phyloP scores from a whole-genome alignment of 306 rosid species.

The Cucumis sativus region Cucumber_9930_V3 NC_026660.2:24526501-24527000 shows the following conservation, averaged over 20 bases:
- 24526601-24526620: neutral
- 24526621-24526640: neutral
- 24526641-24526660: neutral
- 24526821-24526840: no score
- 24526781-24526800: constrained; percentile 36
- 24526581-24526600: no score
- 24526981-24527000: constrained; percentile 5
- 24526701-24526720: neutral
- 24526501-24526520: no score
- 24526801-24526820: no score
- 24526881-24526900: no score
- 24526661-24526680: neutral
- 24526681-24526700: neutral
- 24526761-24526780: constrained; percentile 39
- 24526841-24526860: no score
- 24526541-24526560: no score
- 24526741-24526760: constrained; percentile 68
- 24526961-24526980: constrained; percentile 8
- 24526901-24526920: no score
- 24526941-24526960: neutral
- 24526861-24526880: no score
- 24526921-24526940: constrained; percentile 9
- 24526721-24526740: constrained; percentile 61
- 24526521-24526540: no score
- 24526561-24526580: no score